Base-by-base conservation (phyloP, 257 asterid genomes). In the Ligustrum vulgare region DNA sequence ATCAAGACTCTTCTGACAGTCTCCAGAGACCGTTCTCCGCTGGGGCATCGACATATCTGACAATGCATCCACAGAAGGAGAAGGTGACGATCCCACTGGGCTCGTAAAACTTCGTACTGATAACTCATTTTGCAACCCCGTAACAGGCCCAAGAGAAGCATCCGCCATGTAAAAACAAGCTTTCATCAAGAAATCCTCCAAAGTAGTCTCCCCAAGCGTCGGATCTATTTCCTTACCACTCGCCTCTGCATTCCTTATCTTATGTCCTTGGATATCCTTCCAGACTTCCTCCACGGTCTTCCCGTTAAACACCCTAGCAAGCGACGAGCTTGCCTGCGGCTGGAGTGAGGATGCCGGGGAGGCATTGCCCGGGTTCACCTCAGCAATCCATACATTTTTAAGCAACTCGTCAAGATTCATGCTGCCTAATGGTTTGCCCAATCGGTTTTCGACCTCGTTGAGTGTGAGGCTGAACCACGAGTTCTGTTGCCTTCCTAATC, bases 181-280 rank as follows among this genome's bases (percentile, higher is more conserved):
- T 74, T 90, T 85, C 37, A 84, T 96, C 85, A 92, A 89, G 80
- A 89, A 92, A 67, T 90, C 97, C 76, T 91, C 93, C 84, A 91
- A 78, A 39, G 97, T 92, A 3, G 84, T 90, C 87, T 92, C 94
- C 6, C 97, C 91, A 68, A 92, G 91, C 16, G 89, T 83, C 34
- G 73, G 78, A 75, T 80, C 82, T 75, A 85, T 72, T 80, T 78
- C 86, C 74, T 71, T 81, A 67, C 58, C 43, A 72, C 68, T 70
- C 70, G 84, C 37, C 22, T 74, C 85, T n/a, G 43, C 64, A 74
- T 72, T 76, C 62, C 86, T 75, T 86, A 77, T 76, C 73, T 75
- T 84, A 79, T 82, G 83, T 11, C 87, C 96, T 71, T 64, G 89
- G 69, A 91, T 89, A 77, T 86, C 91, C 72, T 82, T 79, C 96